A percentile compares a stretch with the other conserved stretches of the same genome.
Conservation (phyloP, 257 asterid species). For the Solanum chmielewskii region DNA sequence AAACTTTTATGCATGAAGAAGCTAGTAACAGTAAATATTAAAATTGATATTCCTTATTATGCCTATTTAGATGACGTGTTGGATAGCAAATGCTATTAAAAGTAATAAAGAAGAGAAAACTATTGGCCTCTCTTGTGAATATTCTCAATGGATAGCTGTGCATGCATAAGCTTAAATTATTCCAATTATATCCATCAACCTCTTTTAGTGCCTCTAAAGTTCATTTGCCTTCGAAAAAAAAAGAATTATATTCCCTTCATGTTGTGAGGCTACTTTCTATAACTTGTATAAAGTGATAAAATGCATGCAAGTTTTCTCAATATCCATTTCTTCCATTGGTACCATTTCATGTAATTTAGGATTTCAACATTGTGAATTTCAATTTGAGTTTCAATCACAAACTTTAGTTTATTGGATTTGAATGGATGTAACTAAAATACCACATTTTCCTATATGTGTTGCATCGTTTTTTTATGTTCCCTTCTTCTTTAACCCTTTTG, state of each 20-base stretch:
- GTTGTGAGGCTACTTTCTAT: not conserved
- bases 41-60: not conserved
- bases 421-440: not conserved
- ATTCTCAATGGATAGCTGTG: not conserved
- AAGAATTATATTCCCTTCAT: not conserved
- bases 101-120: not conserved
- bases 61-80: not conserved
- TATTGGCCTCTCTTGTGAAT: not conserved
- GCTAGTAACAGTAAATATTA: not conserved
- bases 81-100: not conserved
- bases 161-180: not conserved
- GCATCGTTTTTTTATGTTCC: not conserved
- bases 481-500: not conserved
- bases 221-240: not conserved
- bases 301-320: not conserved
- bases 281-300: not conserved
- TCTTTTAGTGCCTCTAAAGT: not conserved
- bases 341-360: not conserved
- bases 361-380: not conserved
- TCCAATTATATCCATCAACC: not conserved
- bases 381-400: not conserved
- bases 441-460: not conserved
- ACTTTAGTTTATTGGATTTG: too few species aligned
- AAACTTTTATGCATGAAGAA: not conserved
- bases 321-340: not conserved